Evolutionary conservation across 192 early-diverging fungal species (phyloP).

Genomic region (Allomyces macrogynus): DNA sequence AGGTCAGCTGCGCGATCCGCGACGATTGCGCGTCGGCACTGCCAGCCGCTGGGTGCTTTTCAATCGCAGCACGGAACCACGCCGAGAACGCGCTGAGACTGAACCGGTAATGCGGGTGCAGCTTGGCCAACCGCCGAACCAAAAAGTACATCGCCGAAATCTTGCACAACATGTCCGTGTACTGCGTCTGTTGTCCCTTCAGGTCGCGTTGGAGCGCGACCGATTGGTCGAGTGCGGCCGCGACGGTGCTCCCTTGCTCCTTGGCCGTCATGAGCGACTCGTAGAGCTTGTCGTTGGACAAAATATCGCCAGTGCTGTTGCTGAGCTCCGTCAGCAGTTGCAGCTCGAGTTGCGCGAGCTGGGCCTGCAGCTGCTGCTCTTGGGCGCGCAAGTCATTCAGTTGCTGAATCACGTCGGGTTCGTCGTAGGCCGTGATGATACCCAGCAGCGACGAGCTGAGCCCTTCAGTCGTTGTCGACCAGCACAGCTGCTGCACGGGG

Average conservation of each 20-base stretch:
- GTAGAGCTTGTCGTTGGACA: conserved; percentile 33
- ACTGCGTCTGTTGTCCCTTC: conserved; percentile 11
- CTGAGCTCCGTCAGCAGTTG: conserved; percentile 28
- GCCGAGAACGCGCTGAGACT: neutral
- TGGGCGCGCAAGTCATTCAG: conserved; percentile 25
- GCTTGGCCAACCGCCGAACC: conserved; percentile 20
- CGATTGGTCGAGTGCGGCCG: conserved; percentile 23
- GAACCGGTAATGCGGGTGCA: conserved; percentile 39
- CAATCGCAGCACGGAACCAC: neutral
- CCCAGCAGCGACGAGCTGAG: conserved; percentile 31
- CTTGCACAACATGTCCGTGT: neutral
- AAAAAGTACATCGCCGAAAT: conserved; percentile 20
- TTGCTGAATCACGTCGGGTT: conserved; percentile 28
- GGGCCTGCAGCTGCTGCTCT: conserved; percentile 31
- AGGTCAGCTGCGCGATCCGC: neutral
- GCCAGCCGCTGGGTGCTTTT: neutral
- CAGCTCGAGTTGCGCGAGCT: conserved; percentile 28
- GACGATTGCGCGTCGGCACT: neutral
- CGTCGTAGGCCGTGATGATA: conserved; percentile 30
- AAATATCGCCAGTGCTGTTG: conserved; percentile 32
- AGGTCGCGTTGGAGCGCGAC: conserved; percentile 21
- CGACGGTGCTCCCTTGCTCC: conserved; percentile 27
- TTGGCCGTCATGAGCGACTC: conserved; percentile 29
- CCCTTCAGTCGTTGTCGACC: conserved; percentile 31
- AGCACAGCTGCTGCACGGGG: conserved; percentile 24